Conservation (phyloP, 2,329 filamentous ascomycete genomes). For the Pseudocercospora fuligena region DNA sequence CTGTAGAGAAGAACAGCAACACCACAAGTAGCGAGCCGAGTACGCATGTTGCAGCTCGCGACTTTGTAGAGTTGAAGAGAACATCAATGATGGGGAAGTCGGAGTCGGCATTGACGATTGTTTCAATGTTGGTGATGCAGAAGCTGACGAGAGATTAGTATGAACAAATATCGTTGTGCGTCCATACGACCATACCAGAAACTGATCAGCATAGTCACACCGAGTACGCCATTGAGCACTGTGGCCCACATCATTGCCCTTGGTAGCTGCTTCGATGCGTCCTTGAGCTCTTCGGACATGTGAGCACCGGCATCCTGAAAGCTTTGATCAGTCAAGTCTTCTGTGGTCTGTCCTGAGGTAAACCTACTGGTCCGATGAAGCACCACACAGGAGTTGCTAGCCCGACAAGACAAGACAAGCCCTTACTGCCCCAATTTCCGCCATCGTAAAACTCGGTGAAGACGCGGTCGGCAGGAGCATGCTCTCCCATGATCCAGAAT, state of each 20-base stretch:
- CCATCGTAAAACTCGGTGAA: conserved; percentile 46
- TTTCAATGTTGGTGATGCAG: conserved; percentile 36
- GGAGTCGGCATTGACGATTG: conserved; percentile 33
- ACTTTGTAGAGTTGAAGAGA: conserved; percentile 38
- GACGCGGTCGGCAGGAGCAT: conserved; percentile 36
- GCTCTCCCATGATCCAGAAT: conserved; percentile 42
- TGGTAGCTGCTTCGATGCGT: conserved; percentile 50
- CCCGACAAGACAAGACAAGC: conserved; percentile 49
- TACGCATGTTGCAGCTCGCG: conserved; percentile 37
- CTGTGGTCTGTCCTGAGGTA: not conserved
- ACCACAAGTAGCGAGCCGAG: conserved; percentile 40
- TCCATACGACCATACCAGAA: conserved; percentile 38
- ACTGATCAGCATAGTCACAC: conserved; percentile 45
- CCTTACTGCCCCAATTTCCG: conserved; percentile 49
- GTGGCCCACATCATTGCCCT: conserved; percentile 51
- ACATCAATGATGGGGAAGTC: conserved; percentile 40
- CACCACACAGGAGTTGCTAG: conserved; percentile 46
- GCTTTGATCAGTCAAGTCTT: conserved; percentile 10
- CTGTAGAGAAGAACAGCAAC: conserved; percentile 41
- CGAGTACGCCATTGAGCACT: conserved; percentile 42
- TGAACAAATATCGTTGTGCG: too few species aligned
- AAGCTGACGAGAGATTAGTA: conserved; percentile 32
- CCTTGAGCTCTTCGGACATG: conserved; percentile 43
- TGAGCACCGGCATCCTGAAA: conserved; percentile 44
- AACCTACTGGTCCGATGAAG: conserved; percentile 36